Evolutionary conservation across 2,329 filamentous ascomycete species (phyloP).

Genomic region (Microthyrium microscopicum): DNA sequence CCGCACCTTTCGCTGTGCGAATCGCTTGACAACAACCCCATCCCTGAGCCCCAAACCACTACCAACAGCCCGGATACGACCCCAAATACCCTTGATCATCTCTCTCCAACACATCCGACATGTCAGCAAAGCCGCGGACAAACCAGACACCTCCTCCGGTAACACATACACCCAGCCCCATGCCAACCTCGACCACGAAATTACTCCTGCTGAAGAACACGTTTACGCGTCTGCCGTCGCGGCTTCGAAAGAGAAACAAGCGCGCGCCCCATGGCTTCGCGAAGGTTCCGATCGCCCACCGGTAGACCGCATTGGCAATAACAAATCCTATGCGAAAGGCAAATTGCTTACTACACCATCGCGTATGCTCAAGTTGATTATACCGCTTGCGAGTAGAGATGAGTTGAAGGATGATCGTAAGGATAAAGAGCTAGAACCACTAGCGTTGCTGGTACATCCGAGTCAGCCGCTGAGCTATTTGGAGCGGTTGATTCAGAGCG

Average conservation of each 20-base stretch:
- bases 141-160: slow-evolving; percentile 2
- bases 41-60: too few relatives aligned
- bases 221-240: slow-evolving; percentile 27
- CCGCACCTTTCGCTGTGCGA: not conserved
- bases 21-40: too few relatives aligned
- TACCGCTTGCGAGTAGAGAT: slow-evolving; percentile 52
- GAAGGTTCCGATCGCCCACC: slow-evolving; percentile 43
- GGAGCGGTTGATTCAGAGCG: slow-evolving; percentile 74
- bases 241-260: slow-evolving; percentile 37
- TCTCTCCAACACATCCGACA: not conserved
- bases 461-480: slow-evolving; percentile 85
- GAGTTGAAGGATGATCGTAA: slow-evolving; percentile 40
- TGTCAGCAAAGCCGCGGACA: not conserved
- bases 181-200: slow-evolving; percentile 24
- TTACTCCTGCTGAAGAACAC: slow-evolving; percentile 28
- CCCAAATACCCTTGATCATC: too few relatives aligned
- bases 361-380: slow-evolving; percentile 61
- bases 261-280: slow-evolving; percentile 48
- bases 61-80: too few relatives aligned
- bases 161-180: slow-evolving; percentile 20
- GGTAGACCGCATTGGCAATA: slow-evolving; percentile 17
- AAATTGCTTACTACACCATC: slow-evolving; percentile 70
- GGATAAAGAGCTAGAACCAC: slow-evolving; percentile 63
- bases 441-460: slow-evolving; percentile 73
- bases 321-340: slow-evolving; percentile 28